Base-by-base conservation (phyloP, 441 rosid species). In the Populus hybrid region DNA sequence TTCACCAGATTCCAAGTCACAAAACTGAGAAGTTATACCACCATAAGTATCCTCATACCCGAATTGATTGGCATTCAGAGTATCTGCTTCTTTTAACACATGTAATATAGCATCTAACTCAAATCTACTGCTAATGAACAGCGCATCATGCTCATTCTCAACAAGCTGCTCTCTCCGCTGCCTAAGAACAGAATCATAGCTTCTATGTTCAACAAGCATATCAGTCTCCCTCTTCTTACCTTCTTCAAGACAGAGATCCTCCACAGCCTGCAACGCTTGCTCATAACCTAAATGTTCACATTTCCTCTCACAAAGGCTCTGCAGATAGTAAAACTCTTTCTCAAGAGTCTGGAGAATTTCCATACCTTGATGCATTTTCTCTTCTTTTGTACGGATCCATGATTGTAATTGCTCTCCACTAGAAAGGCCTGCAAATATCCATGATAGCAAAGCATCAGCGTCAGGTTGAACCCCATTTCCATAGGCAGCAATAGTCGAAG, bases 1-100 rank as follows among this genome's bases (percentile, higher is more conserved):
- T 88, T 93, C 93, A 67, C 94, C 94, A 80, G 96, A 92, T 86
- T 92, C 98, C 87, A 93, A 65, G 84, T 94, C 98, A 83, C 88
- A 87, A 53, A 91, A 84, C 84, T 88, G 94, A 77, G 98, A 88
- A 82, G 87, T 83, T 79, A 86, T 77, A 79, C 89, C 82, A 42
- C 85, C 83, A 80, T 82, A 90, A 75, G 88, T 68, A 76, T 91
- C 93, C 79, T 83, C 94, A 61, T 87, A 92, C 77, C 97, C 94
- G 83, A 81, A 86, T 64, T 92, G 98, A 84, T 87, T 92, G 82
- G 79, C 86, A 80, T 89, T 90, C 75, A 89, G 87, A 75, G 91
- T 77, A 80, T 88, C 95, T 67, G 92, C 95, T 75, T 91, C 98
- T 88, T 88, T 93, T 79, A 94, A 79, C 75, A 96, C 82, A 82